Evolutionary conservation across 78 protist species (phyloP), one percentile per base, ranked within the genome.

Genomic region (Diacronema lutheri): DNA sequence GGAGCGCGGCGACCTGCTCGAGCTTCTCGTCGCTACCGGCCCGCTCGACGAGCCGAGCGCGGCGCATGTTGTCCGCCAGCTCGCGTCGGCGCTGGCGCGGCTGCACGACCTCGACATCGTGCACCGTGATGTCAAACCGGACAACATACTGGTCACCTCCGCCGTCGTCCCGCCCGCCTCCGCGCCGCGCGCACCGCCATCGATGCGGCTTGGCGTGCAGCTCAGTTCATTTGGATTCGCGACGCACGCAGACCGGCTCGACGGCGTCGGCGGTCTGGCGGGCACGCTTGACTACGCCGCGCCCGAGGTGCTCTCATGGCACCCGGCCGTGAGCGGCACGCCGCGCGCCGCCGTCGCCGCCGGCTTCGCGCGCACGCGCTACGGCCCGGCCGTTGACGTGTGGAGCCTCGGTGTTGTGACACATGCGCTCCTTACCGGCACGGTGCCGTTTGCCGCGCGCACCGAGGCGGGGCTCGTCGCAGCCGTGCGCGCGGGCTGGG

Each of bases 271-370:
- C 10, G 60, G 65, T 7, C 73, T 89, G 6, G 83, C 88, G 73
- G 91, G 91, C 60, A 85, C 91, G 35, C 83, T 69, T 26, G 91
- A 89, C 68, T 89, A 89, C 58, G 62, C 83, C 20, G 88, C 91
- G 25, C 92, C 92, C 13, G 89, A 87, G n/a, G 65, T 74, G 65
- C 64, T 74, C 65, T 16, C 60, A 10, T 41, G 64, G 81, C 41
- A 74, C 81, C 50, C 50, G 16, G 50, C 50, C 50, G 50, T 7
- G 50, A 3, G 50, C 50, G 50, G 50, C 50, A 7, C 7, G 50
- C 50, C 50, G 50, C n/a, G n/a, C n/a, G n/a, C n/a, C n/a, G n/a
- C n/a, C n/a, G n/a, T n/a, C n/a, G n/a, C n/a, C n/a, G n/a, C n/a
- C n/a, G n/a, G n/a, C n/a, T n/a, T n/a, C n/a, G n/a, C n/a, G n/a